These are phyloP conservation scores for Fagopyrum esculentum DNA, from an alignment of 148 eudicot species.

Conservation along the genomic window DNA sequence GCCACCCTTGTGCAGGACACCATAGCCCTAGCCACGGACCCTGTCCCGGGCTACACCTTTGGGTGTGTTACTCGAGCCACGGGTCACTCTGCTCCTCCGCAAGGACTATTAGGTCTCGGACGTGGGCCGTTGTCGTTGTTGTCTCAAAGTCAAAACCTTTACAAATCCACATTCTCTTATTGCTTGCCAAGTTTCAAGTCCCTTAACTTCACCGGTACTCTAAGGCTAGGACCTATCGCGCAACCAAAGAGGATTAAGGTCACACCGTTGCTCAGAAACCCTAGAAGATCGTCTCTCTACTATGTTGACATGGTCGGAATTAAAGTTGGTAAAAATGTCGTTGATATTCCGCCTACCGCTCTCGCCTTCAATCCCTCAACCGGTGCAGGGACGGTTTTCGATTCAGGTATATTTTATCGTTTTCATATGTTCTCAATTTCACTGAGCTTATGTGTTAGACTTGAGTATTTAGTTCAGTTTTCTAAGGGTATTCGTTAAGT, in stretches of 20 bases:
- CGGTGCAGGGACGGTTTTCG: constrained; percentile 80
- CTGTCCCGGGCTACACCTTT: constrained; percentile 47
- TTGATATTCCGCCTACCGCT: constrained; percentile 53
- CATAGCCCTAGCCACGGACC: constrained; percentile 53
- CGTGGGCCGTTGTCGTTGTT: constrained; percentile 65
- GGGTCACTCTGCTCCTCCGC: constrained; percentile 59
- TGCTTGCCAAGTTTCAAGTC: constrained; percentile 71
- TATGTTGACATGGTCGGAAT: constrained; percentile 67
- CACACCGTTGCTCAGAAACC: constrained; percentile 62
- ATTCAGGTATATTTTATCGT: constrained; percentile 44
- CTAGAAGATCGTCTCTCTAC: constrained; percentile 71
- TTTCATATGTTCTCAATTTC: too few relatives aligned
- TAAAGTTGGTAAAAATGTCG: constrained; percentile 47
- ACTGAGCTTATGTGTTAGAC: too few relatives aligned
- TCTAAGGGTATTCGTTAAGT: too few relatives aligned
- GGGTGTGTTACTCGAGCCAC: constrained; percentile 60
- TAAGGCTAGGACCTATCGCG: constrained; percentile 56
- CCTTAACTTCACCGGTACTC: constrained; percentile 50
- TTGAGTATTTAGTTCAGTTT: too few relatives aligned
- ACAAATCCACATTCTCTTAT: constrained; percentile 73
- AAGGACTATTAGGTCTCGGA: constrained; percentile 75
- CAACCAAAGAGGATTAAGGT: constrained; percentile 59
- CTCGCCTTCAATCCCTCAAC: constrained; percentile 62
- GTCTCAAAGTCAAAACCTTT: constrained; percentile 51
- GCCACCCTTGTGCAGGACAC: constrained; percentile 63